A percentile compares a stretch with the other conserved stretches of the same genome.
These are phyloP conservation scores for Colletotrichum sp. DNA, from an alignment of 2,329 filamentous ascomycete genomes.

Conservation along the genomic window DNA sequence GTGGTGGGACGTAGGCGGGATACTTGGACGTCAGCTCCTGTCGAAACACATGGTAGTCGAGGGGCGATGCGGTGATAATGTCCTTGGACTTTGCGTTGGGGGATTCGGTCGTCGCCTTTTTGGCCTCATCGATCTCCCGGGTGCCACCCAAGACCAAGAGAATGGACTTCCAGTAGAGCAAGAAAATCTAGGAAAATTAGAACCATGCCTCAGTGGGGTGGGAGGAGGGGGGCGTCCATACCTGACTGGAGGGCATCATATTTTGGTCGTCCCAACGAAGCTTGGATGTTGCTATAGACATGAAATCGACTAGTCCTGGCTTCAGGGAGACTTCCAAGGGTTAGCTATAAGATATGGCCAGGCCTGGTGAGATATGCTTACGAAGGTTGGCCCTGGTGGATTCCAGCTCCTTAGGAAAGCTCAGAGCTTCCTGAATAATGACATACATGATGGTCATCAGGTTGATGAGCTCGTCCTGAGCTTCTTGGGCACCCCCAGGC, in stretches of 20 bases:
- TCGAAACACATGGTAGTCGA: slow-evolving; percentile 95
- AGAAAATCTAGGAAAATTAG: slow-evolving; percentile 62
- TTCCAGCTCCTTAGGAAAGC: slow-evolving; percentile 53
- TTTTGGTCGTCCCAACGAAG: slow-evolving; percentile 76
- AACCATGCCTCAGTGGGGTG: background rate
- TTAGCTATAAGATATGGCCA: slow-evolving; percentile 22
- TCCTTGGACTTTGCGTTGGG: slow-evolving; percentile 68
- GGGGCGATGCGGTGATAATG: slow-evolving; percentile 88
- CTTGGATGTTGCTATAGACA: slow-evolving; percentile 72
- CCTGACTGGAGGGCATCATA: slow-evolving; percentile 65
- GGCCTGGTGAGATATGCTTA: slow-evolving; percentile 35
- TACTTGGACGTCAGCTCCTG: slow-evolving; percentile 99
- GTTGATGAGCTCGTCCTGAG: slow-evolving; percentile 65
- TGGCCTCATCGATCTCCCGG: slow-evolving; percentile 74
- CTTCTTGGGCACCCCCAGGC: slow-evolving; percentile 49
- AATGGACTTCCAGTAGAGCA: slow-evolving; percentile 92
- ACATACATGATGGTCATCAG: slow-evolving; percentile 69
- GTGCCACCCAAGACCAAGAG: slow-evolving; percentile 85
- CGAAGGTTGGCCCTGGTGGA: slow-evolving; percentile 53
- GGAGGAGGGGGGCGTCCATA: slow-evolving; percentile 36
- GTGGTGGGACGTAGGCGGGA: slow-evolving; percentile 91
- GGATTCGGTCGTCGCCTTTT: slow-evolving; percentile 71
- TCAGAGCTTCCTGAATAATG: slow-evolving; percentile 60
- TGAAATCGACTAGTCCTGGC: slow-evolving; percentile 72
- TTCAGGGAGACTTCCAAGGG: slow-evolving; percentile 55